Evolutionary conservation across 1,284 basidiomycete genomes (phyloP), one percentile per base, ranked within the genome.

Genomic region (Xerocomus minutiporus): DNA sequence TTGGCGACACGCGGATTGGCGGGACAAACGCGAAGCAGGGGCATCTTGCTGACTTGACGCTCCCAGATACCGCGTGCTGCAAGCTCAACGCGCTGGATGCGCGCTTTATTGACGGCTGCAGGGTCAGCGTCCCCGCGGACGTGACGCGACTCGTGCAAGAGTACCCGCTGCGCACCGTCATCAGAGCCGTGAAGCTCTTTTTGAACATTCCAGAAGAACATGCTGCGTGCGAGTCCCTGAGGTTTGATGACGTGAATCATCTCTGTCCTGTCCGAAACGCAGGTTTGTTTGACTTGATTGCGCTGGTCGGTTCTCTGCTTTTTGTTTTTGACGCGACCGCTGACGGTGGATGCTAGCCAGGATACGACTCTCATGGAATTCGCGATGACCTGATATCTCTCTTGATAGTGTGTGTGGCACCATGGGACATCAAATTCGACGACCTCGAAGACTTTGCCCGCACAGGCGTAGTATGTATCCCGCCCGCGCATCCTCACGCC

Each of bases 271-370:
- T 51, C 13, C 35, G 34, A 26, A 41, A 51, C 11, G 48, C 32
- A 23, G 40, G 12, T 8, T 38, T 53, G 29, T 58, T 55, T 8
- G 59, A 60, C n/a, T 38, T 58, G 50, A 25, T 52, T 12, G 56
- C 53, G 1, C 3, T 60, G 39, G 59, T 60, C 2, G 2, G 45
- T 44, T 9, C 13, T 34, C 23, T 31, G 8, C 15, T 3, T 25
- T 28, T 42, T 7, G 7, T 4, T 28, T 26, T 29, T 41, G 7
- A 25, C 12, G 8, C n/a, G 23, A 13, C 2, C 6, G 23, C 51
- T 51, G 36, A 60, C 36, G 12, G 20, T 8, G 20, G 13, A 31
- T 23, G 15, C 4, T 41, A 61, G 57, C 57, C 57, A 1, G 43
- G 52, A 9, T 11, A 25, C 7, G 26, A 32, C 2, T 4, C 15